A percentile compares a stretch with the other conserved stretches of the same genome.
Conservation (phyloP, 2,329 filamentous ascomycete species). For the Elsinoe australis region DNA sequence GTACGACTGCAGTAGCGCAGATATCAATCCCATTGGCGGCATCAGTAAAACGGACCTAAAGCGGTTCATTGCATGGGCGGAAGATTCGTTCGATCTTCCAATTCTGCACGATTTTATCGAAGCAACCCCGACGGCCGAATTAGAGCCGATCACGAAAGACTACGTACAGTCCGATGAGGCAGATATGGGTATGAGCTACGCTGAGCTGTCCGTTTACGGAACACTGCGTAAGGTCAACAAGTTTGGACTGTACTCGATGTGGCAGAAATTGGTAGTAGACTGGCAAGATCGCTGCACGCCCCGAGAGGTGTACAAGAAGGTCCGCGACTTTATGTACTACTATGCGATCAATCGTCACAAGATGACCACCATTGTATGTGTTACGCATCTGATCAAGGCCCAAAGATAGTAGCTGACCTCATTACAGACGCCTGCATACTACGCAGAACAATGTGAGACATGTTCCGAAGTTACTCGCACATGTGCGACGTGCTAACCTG, state of each 20-base stretch:
- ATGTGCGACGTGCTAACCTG: neutral
- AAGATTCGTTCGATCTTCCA: conserved; percentile 52
- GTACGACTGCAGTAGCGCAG: conserved; percentile 53
- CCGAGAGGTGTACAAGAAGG: conserved; percentile 35
- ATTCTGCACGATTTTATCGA: conserved; percentile 59
- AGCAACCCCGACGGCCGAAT: conserved; percentile 44
- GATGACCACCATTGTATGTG: conserved; percentile 45
- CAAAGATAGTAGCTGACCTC: neutral
- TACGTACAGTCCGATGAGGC: conserved; percentile 54
- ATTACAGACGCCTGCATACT: conserved; percentile 20
- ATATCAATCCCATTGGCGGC: conserved; percentile 56
- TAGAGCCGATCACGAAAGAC: conserved; percentile 56
- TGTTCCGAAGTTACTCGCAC: too few species aligned
- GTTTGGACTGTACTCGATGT: conserved; percentile 49
- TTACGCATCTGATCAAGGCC: conserved; percentile 44
- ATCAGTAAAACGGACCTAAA: conserved; percentile 63
- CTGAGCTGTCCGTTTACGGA: conserved; percentile 47
- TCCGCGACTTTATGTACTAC: conserved; percentile 43
- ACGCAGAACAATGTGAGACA: conserved; percentile 21
- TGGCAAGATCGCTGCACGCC: conserved; percentile 37
- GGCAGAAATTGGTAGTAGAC: conserved; percentile 44
- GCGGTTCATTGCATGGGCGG: conserved; percentile 60
- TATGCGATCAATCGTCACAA: conserved; percentile 61
- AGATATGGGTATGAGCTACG: conserved; percentile 49
- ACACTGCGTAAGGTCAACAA: conserved; percentile 49